Conservation (phyloP, 805 yeast species). For the Tetrapisispora iriomotensis region DNA sequence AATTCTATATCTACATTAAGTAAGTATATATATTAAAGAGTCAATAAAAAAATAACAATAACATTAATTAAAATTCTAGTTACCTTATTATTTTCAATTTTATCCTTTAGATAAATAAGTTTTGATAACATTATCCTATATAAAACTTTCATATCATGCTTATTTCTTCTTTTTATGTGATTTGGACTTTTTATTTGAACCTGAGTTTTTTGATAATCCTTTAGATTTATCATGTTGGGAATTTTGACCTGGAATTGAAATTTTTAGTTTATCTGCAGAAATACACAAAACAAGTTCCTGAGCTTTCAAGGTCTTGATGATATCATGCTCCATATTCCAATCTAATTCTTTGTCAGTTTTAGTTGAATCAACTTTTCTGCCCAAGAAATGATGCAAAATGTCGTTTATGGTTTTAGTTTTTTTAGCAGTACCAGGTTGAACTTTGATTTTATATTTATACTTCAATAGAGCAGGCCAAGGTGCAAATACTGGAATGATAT, state of each 20-base stretch:
- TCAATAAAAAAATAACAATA: too few species aligned
- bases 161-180: constrained; percentile 5
- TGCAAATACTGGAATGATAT: constrained; percentile 78
- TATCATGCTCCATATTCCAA: constrained; percentile 61
- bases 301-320: constrained; percentile 47
- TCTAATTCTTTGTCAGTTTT: constrained; percentile 42
- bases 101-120: too few species aligned
- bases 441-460: constrained; percentile 70
- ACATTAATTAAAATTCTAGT: too few species aligned
- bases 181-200: constrained; percentile 1
- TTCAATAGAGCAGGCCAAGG: constrained; percentile 80
- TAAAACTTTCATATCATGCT: too few species aligned
- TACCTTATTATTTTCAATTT: too few species aligned
- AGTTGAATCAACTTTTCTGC: constrained; percentile 36
- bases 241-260: constrained; percentile 44
- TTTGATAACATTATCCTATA: too few species aligned
- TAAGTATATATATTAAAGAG: too few species aligned
- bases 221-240: constrained; percentile 20
- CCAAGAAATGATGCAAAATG: constrained; percentile 46
- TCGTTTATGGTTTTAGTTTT: constrained; percentile 82
- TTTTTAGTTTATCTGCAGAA: constrained; percentile 63
- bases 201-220: constrained; percentile 4
- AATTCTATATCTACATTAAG: too few species aligned
- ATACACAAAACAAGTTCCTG: constrained; percentile 57
- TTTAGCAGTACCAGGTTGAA: constrained; percentile 69